Base-by-base conservation (phyloP, 108 stramenopile genomes). In the Skeletonema grethae region DNA sequence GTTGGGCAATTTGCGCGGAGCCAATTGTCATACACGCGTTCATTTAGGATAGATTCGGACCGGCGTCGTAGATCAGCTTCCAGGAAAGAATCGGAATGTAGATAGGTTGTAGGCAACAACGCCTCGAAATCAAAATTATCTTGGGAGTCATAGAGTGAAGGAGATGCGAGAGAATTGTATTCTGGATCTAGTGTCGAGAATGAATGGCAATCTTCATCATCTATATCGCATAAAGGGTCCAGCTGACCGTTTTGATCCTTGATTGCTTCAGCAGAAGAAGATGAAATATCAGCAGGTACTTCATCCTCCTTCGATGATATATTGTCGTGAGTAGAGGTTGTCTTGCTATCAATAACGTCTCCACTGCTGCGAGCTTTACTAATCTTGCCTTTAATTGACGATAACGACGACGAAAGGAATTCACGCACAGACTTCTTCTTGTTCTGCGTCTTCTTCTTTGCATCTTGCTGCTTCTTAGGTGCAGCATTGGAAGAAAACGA, bases 121-220 rank as follows among this genome's bases (percentile, higher is more conserved):
- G 70, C 29, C 7, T 36, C 46, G 61, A 60, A 71, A 32, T 71
- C 70, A 34, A 61, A 10, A 38, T 38, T 34, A 25, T 71, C 70
- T 22, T 55, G 20, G 1, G 30, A 4, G 9, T 63, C 70, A 24
- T 61, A 71, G 20, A 68, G 67, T 38, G 67, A n/a, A 24, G 32
- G 53, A 6, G 46, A 48, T 16, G 57, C 31, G 18, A 12, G n/a
- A 56, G 56, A 32, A 36, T 58, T 57, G 4, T 63, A 57, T 48
- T 48, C 46, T 18, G 46, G 18, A 53, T 72, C 39, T 24, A 65
- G 32, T 7, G 72, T 63, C 2, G 72, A 63, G 46, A 72, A 62
- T 13, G 61, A 61, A 7, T 63, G 48, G 61, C 70, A 72, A 61
- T 72, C 70, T 35, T 72, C 70, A 39, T 72, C 70, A 12, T 72